Percentiles rank a stretch among this genome's conserved stretches.
Conservation (phyloP, 2,329 filamentous ascomycete species). For the Mycosphaerella arachidis region DNA sequence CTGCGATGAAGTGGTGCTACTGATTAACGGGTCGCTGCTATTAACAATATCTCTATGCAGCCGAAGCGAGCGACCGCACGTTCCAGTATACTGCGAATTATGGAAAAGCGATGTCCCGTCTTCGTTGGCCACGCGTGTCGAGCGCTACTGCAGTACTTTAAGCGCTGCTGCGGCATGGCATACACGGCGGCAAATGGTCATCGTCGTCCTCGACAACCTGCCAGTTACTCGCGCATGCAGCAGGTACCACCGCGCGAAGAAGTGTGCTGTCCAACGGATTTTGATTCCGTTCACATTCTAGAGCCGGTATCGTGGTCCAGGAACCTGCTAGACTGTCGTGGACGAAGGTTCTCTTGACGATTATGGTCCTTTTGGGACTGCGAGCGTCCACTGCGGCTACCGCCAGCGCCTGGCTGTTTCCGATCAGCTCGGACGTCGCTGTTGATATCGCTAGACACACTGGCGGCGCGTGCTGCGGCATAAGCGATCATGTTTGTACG, state of each 20-base stretch:
- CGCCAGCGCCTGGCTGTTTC: constrained; percentile 3
- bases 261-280: no score
- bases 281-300: not conserved
- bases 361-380: not conserved
- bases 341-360: constrained; percentile 5
- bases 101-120: no score
- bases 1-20: not conserved
- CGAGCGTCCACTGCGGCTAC: not conserved
- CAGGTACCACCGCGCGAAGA: not conserved
- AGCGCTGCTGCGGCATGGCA: not conserved
- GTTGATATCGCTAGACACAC: constrained; percentile 1
- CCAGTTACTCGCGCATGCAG: not conserved
- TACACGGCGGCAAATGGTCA: not conserved
- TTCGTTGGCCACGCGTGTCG: not conserved
- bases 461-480: constrained; percentile 23
- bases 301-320: not conserved
- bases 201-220: not conserved
- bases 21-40: not conserved
- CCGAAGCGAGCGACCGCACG: not conserved
- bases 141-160: not conserved
- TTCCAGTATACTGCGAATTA: not conserved
- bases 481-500: constrained; percentile 9
- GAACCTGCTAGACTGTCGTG: not conserved
- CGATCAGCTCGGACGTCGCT: not conserved
- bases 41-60: not conserved